Evolutionary conservation across 1,284 basidiomycete genomes (phyloP).

Genomic region (Austroboletus novae-zelandiae): DNA sequence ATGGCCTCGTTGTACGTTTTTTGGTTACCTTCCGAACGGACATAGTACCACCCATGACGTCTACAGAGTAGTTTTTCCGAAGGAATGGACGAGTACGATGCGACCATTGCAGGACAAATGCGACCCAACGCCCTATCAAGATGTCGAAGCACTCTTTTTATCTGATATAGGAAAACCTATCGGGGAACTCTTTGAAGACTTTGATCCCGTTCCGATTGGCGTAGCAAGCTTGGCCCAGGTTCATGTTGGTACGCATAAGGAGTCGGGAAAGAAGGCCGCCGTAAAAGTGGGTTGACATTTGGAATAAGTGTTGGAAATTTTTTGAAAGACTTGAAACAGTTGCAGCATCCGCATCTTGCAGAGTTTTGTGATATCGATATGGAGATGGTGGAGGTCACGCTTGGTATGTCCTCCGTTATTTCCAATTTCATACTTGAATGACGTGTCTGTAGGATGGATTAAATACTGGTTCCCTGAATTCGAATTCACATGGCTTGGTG

Average conservation of each 20-base stretch:
- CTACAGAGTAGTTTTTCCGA: slow-evolving; percentile 64
- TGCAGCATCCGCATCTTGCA: slow-evolving; percentile 93
- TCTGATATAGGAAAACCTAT: slow-evolving; percentile 70
- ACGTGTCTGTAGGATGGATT: slow-evolving; percentile 62
- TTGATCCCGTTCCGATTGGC: slow-evolving; percentile 89
- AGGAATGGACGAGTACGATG: slow-evolving; percentile 74
- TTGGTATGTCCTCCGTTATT: slow-evolving; percentile 43
- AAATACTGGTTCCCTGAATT: slow-evolving; percentile 88
- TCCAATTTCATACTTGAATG: background rate
- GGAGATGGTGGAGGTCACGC: slow-evolving; percentile 82
- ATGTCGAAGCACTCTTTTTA: slow-evolving; percentile 67
- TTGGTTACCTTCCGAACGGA: background rate
- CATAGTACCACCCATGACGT: slow-evolving; percentile 7
- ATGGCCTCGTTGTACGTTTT: slow-evolving; percentile 64
- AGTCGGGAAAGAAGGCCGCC: slow-evolving; percentile 78
- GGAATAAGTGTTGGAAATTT: background rate
- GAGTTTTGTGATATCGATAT: slow-evolving; percentile 89
- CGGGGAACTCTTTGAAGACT: slow-evolving; percentile 73
- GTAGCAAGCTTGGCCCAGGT: slow-evolving; percentile 96
- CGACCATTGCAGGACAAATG: slow-evolving; percentile 82
- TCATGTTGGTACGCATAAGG: slow-evolving; percentile 77
- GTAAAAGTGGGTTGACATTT: slow-evolving; percentile 63
- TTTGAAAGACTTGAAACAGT: slow-evolving; percentile 40
- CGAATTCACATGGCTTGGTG: slow-evolving; percentile 92
- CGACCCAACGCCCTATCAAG: slow-evolving; percentile 72